Conservation (phyloP, 768 basidiomycete genomes). For the Leucocoprinus sp. region DNA sequence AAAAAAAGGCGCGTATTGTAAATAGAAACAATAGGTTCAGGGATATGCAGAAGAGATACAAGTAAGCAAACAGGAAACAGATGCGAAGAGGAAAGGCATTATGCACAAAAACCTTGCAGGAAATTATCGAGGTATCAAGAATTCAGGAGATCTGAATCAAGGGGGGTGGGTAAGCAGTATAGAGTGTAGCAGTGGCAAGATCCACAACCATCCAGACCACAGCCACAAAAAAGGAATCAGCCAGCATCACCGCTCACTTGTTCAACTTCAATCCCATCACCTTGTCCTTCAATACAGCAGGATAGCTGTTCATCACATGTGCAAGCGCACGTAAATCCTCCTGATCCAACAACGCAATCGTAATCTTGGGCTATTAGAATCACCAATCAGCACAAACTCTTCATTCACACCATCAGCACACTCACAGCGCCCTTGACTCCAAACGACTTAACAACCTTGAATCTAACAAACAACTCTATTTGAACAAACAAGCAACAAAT, state of each 20-base stretch:
- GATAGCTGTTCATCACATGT: constrained; percentile 84
- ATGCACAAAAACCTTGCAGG: no score
- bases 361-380: constrained; percentile 61
- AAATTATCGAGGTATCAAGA: no score
- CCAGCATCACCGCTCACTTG: constrained; percentile 18
- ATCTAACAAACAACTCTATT: constrained; percentile 19
- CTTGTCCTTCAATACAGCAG: constrained; percentile 76
- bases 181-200: background rate
- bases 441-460: constrained; percentile 64
- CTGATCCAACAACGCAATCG: constrained; percentile 73
- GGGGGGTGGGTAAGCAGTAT: background rate
- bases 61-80: background rate
- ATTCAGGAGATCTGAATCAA: no score
- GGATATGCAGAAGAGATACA: background rate
- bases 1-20: background rate
- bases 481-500: no score
- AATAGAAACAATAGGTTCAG: background rate
- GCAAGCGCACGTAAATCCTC: constrained; percentile 81
- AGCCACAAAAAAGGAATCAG: background rate
- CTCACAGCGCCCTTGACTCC: constrained; percentile 75
- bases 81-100: no score
- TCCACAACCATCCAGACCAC: no score
- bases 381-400: background rate
- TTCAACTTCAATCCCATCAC: constrained; percentile 27
- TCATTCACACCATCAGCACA: constrained; percentile 11